These are phyloP conservation scores for Phytophthora hibernalis DNA, from an alignment of 352 stramenopile species.

Conservation along the genomic window DNA sequence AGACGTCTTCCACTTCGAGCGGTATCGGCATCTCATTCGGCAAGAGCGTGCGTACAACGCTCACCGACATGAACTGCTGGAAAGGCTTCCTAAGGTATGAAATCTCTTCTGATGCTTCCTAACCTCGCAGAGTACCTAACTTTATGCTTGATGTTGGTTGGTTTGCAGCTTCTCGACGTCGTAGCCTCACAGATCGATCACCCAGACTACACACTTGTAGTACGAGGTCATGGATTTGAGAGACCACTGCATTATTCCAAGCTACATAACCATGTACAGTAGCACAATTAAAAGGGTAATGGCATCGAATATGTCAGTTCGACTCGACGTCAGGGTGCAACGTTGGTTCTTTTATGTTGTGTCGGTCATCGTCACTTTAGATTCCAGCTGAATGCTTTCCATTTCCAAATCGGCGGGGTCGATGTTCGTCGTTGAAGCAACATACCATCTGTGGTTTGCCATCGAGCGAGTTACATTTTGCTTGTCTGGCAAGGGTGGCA, in stretches of 20 bases:
- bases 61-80: slow-evolving; percentile 52
- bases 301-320: too few species aligned
- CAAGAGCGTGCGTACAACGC: slow-evolving; percentile 68
- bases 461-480: too few species aligned
- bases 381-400: too few species aligned
- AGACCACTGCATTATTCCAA: slow-evolving; percentile 47
- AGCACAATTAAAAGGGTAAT: too few species aligned
- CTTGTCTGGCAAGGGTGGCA: too few species aligned
- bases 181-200: slow-evolving; percentile 47
- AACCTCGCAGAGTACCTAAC: slow-evolving; percentile 18
- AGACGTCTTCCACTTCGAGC: slow-evolving; percentile 54
- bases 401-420: too few species aligned
- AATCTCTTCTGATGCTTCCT: background rate
- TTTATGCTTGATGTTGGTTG: background rate
- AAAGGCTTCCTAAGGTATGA: slow-evolving; percentile 65
- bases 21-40: slow-evolving; percentile 64
- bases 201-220: slow-evolving; percentile 54
- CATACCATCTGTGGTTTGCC: too few species aligned
- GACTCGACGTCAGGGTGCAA: too few species aligned
- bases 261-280: background rate
- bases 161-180: slow-evolving; percentile 44
- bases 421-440: too few species aligned
- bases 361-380: too few species aligned
- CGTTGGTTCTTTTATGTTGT: too few species aligned
- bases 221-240: slow-evolving; percentile 58